phyloP scores from a whole-genome alignment of 768 basidiomycete species.

The Phanerochaete carnosa region DNA sequence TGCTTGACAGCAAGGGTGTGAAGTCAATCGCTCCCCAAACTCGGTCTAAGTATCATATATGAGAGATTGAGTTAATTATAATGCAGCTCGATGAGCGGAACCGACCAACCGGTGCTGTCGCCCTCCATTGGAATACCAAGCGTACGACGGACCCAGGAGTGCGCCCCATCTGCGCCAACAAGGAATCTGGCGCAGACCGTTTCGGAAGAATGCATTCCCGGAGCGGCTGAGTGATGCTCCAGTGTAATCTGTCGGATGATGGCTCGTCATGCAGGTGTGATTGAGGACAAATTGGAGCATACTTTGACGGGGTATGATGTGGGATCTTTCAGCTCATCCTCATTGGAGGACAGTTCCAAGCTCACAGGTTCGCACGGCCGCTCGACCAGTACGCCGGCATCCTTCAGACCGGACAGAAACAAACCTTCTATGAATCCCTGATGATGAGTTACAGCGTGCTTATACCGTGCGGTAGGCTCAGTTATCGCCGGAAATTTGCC shows the following conservation, averaged over 20 bases:
- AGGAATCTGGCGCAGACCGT: constrained; percentile 70
- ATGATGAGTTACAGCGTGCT: constrained; percentile 23
- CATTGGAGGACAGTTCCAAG: constrained; percentile 42
- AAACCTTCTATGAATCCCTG: constrained; percentile 63
- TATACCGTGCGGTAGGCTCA: constrained; percentile 31
- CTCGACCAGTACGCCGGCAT: constrained; percentile 44
- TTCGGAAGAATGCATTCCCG: constrained; percentile 41
- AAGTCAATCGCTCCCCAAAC: constrained; percentile 48
- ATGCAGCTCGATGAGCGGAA: not conserved
- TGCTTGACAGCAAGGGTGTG: constrained; percentile 47
- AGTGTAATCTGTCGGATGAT: constrained; percentile 38
- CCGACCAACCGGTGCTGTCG: constrained; percentile 29
- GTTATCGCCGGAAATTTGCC: not conserved
- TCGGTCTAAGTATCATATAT: constrained; percentile 20
- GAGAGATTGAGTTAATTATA: not conserved
- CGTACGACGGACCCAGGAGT: constrained; percentile 34
- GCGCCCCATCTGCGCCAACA: constrained; percentile 60
- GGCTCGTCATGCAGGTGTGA: constrained; percentile 10
- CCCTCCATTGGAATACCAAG: constrained; percentile 36
- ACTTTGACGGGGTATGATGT: constrained; percentile 31
- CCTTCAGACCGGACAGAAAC: constrained; percentile 51
- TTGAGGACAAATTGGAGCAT: constrained; percentile 1
- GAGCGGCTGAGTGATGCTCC: constrained; percentile 33
- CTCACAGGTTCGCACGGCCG: constrained; percentile 47
- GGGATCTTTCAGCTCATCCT: constrained; percentile 39